A percentile compares a stretch with the other conserved stretches of the same genome.
Evolutionary conservation across 345 rosid species (phyloP).

Genomic region (Viola odorata): DNA sequence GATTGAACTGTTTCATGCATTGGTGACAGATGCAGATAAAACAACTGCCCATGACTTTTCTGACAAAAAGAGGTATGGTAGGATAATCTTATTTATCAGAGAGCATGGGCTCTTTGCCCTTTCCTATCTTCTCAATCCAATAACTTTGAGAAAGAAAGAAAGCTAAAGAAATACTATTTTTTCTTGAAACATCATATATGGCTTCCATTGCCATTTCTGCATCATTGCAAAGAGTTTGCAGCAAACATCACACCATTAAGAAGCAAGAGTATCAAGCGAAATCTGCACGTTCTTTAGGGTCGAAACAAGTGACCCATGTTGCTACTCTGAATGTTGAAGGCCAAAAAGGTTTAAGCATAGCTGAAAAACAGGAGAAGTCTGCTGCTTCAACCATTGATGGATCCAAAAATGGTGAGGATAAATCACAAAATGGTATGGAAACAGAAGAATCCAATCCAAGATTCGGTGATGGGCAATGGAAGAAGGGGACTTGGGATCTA

Average conservation of each 20-base stretch:
- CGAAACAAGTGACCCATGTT: conserved; percentile 33
- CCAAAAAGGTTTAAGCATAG: conserved; percentile 11
- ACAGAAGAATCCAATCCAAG: conserved; percentile 21
- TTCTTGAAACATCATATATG: conserved; percentile 18
- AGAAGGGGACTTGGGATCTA: conserved; percentile 49
- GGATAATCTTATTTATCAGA: conserved; percentile 24
- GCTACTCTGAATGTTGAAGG: conserved; percentile 25
- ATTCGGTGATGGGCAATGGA: conserved; percentile 42
- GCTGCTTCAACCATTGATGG: conserved; percentile 1
- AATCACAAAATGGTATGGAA: conserved; percentile 4
- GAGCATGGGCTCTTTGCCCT: conserved; percentile 19
- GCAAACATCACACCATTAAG: conserved; percentile 16
- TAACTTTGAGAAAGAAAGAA: neutral
- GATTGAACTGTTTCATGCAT: neutral
- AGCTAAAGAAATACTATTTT: neutral
- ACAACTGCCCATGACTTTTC: neutral
- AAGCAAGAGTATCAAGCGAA: conserved; percentile 25
- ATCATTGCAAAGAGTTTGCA: conserved; percentile 28
- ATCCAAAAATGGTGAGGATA: conserved; percentile 10
- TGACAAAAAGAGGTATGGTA: conserved; percentile 6
- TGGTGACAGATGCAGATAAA: neutral
- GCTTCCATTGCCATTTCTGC: conserved; percentile 46
- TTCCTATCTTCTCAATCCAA: neutral
- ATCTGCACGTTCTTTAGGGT: conserved; percentile 22
- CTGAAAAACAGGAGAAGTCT: conserved; percentile 16